Percentiles rank a stretch among this genome's conserved stretches.
phyloP scores from a whole-genome alignment of 495 filamentous ascomycete species.

The Friedmanniomyces endolithicus region DNA sequence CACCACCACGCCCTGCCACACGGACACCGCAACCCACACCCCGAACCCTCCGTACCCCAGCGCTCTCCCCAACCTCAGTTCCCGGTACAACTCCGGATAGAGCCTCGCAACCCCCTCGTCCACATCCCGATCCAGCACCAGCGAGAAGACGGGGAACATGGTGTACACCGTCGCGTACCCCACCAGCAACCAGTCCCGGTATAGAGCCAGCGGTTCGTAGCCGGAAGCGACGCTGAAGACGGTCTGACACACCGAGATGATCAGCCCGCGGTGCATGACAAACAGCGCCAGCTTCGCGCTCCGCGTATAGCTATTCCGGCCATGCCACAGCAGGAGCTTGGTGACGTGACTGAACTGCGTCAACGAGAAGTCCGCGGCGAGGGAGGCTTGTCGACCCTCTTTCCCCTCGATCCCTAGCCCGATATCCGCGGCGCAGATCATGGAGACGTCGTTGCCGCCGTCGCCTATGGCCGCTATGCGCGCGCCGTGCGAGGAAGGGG shows the following conservation, averaged over 20 bases:
- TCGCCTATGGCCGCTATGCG: conserved; percentile 94
- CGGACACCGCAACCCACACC: conserved; percentile 86
- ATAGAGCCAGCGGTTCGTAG: conserved; percentile 87
- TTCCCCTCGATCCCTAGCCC: conserved; percentile 97
- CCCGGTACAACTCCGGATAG: conserved; percentile 96
- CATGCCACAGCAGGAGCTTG: conserved; percentile 96
- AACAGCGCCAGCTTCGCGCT: conserved; percentile 94
- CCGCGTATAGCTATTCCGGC: conserved; percentile 90
- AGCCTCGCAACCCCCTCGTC: conserved; percentile 85
- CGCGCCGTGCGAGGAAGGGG: conserved; percentile 71
- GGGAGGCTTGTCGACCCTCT: conserved; percentile 85
- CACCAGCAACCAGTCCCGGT: conserved; percentile 92
- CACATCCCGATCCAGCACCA: conserved; percentile 93
- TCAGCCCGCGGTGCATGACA: conserved; percentile 92
- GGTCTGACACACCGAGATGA: conserved; percentile 90
- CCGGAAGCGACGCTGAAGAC: conserved; percentile 88
- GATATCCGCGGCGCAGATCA: conserved; percentile 98
- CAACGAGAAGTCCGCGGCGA: conserved; percentile 94
- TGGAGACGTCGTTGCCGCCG: conserved; percentile 95
- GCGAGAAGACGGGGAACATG: conserved; percentile 81
- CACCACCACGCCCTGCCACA: conserved; percentile 91
- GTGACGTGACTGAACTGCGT: conserved; percentile 92
- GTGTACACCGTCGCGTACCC: conserved; percentile 97
- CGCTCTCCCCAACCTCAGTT: conserved; percentile 71
- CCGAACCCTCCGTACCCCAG: conserved; percentile 91